Evolutionary conservation across 2,329 filamentous ascomycete genomes (phyloP).

Genomic region (Exophiala calicioides): DNA sequence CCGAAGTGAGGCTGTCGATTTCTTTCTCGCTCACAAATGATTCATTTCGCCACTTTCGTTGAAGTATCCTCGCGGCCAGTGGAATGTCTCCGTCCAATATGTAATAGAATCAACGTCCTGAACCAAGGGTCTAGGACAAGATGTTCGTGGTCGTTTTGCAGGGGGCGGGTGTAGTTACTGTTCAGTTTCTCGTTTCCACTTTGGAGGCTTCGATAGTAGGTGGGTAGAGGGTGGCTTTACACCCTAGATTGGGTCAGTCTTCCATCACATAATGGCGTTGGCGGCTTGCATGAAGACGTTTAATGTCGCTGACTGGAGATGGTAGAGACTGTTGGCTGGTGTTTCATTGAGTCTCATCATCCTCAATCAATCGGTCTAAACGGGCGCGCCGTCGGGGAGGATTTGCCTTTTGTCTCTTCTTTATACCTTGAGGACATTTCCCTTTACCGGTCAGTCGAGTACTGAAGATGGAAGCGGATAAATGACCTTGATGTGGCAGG

Average conservation of each 20-base stretch:
- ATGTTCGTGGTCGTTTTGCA: constrained; percentile 17
- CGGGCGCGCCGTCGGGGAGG: constrained; percentile 14
- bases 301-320: constrained; percentile 16
- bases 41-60: constrained; percentile 31
- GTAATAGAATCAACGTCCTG: constrained; percentile 32
- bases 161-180: constrained; percentile 12
- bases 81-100: constrained; percentile 32
- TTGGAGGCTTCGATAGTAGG: constrained; percentile 13
- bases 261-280: constrained; percentile 6
- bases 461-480: constrained; percentile 9
- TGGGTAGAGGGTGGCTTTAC: constrained; percentile 7
- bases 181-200: constrained; percentile 20
- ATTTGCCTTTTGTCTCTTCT: constrained; percentile 16
- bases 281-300: constrained; percentile 13
- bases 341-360: constrained; percentile 11
- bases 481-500: constrained; percentile 5
- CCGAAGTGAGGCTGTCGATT: constrained; percentile 24
- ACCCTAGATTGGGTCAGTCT: constrained; percentile 13
- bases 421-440: constrained; percentile 9
- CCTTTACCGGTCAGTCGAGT: constrained; percentile 10
- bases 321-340: constrained; percentile 11
- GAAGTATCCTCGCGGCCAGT: constrained; percentile 36
- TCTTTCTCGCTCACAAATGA: constrained; percentile 36
- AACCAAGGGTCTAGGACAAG: constrained; percentile 8
- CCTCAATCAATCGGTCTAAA: constrained; percentile 11